Conservation (phyloP, 257 asterid species). For the Gynochthodes officinalis region DNA sequence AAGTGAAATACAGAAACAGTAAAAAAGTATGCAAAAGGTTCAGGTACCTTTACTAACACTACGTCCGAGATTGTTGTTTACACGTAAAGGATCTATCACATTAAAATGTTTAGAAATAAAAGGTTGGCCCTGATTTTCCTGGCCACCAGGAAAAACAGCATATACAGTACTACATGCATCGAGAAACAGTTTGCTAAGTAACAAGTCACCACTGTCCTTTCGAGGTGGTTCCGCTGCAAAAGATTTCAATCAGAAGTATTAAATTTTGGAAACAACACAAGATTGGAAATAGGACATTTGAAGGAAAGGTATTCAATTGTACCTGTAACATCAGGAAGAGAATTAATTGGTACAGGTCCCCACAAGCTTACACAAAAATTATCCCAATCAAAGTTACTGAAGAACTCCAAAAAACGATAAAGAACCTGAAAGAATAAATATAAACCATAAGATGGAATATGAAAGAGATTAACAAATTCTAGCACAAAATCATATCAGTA, state of each 20-base stretch:
- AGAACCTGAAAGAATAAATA: slow-evolving; percentile 63
- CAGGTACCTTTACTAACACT: slow-evolving; percentile 95
- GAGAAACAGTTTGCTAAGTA: slow-evolving; percentile 87
- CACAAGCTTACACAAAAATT: slow-evolving; percentile 87
- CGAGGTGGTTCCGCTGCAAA: slow-evolving; percentile 85
- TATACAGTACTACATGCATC: slow-evolving; percentile 85
- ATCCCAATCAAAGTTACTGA: slow-evolving; percentile 97
- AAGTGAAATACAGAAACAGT: not conserved
- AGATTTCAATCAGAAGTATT: not conserved
- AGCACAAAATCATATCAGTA: slow-evolving; percentile 12
- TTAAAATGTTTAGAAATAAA: slow-evolving; percentile 89
- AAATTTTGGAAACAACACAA: slow-evolving; percentile 9
- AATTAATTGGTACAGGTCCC: slow-evolving; percentile 88
- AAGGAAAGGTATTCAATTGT: slow-evolving; percentile 14
- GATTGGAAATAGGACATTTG: not conserved
- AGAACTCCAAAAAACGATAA: slow-evolving; percentile 83
- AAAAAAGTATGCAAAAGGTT: slow-evolving; percentile 1
- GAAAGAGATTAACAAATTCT: slow-evolving; percentile 16
- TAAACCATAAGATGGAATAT: slow-evolving; percentile 28
- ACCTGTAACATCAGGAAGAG: slow-evolving; percentile 90
- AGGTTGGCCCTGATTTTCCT: slow-evolving; percentile 78
- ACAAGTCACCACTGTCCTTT: slow-evolving; percentile 79
- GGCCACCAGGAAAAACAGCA: slow-evolving; percentile 90
- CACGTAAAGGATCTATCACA: slow-evolving; percentile 96
- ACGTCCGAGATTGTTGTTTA: slow-evolving; percentile 98